These are phyloP conservation scores for Ceratobasidium sp. DNA, from an alignment of 1,284 basidiomycete genomes.

Conservation along the genomic window DNA sequence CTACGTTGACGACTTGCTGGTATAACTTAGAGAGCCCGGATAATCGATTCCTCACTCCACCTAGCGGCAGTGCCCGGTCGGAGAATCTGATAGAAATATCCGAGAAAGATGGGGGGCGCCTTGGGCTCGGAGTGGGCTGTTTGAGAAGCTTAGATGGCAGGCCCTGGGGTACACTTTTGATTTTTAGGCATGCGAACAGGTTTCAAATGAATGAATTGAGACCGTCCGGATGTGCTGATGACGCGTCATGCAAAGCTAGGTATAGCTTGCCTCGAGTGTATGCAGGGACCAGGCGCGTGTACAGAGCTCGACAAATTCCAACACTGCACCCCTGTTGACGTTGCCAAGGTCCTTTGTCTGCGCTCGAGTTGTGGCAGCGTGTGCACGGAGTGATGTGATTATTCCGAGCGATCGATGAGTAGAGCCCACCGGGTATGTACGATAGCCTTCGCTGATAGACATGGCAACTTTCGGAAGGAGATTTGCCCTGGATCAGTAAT, in stretches of 20 bases:
- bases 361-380: not conserved
- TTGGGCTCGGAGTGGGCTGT: not conserved
- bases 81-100: constrained; percentile 7
- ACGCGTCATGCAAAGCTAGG: not conserved
- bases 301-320: not conserved
- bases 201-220: not conserved
- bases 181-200: not conserved
- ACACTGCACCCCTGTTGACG: not conserved
- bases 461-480: constrained; percentile 4
- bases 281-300: not conserved
- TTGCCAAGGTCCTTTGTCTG: not conserved
- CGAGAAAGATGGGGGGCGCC: not conserved
- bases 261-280: constrained; percentile 2
- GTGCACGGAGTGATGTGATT: not conserved
- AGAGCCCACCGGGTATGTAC: not conserved
- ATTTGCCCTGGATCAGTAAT: not conserved
- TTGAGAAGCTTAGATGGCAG: not conserved
- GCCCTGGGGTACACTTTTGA: not conserved
- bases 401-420: constrained; percentile 1
- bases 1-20: too few species aligned
- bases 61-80: not conserved
- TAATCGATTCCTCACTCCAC: not conserved
- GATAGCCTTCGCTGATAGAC: not conserved
- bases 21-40: not conserved
- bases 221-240: not conserved